phyloP scores from a whole-genome alignment of 169 alveolate species.

The Eimeria acervulina region DNA sequence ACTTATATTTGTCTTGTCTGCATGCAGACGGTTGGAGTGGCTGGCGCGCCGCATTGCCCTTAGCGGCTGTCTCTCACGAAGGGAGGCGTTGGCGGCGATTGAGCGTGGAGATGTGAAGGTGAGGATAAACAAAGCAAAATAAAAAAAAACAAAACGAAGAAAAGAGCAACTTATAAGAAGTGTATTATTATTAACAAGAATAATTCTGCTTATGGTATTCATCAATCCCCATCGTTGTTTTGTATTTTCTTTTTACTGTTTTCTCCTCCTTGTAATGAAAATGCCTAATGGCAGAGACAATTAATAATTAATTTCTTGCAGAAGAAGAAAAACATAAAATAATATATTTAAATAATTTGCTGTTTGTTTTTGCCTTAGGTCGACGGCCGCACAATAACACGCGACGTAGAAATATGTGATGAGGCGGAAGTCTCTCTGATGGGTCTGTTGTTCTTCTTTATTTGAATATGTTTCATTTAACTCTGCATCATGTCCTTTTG shows the following conservation, averaged over 20 bases:
- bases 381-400: constrained; percentile 5
- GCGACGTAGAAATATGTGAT: constrained; percentile 41
- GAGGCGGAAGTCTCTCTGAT: background rate
- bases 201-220: too few species aligned
- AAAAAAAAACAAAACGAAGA: too few species aligned
- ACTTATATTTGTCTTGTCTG: background rate
- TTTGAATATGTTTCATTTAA: background rate
- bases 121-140: too few species aligned
- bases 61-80: constrained; percentile 38
- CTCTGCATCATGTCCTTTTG: background rate
- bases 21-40: constrained; percentile 49
- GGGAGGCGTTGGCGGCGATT: constrained; percentile 34
- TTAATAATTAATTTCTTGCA: background rate
- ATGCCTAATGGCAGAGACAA: too few species aligned
- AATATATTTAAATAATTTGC: background rate
- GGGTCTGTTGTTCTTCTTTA: background rate
- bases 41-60: constrained; percentile 48
- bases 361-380: background rate
- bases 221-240: background rate
- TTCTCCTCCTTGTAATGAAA: too few species aligned
- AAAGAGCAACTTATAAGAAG: too few species aligned
- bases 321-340: background rate
- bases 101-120: constrained; percentile 38
- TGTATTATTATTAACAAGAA: too few species aligned
- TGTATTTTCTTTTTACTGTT: background rate